Conservation (phyloP, 805 yeast genomes). For the Yarrowia sp. region DNA sequence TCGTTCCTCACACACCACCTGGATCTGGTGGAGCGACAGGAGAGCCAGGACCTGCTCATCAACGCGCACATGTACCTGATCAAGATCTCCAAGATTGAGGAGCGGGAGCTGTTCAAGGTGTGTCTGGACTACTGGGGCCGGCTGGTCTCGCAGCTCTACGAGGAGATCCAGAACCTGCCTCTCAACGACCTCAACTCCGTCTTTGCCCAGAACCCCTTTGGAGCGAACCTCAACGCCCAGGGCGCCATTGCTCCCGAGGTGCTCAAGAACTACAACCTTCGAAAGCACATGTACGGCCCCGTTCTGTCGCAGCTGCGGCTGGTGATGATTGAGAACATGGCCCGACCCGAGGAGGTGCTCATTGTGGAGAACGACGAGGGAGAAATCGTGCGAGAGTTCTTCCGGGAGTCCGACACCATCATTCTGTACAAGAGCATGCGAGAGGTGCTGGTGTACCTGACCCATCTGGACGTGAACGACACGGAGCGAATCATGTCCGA, state of each 20-base stretch:
- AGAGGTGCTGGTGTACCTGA: constrained; percentile 91
- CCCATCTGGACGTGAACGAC: constrained; percentile 93
- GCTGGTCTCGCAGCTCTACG: constrained; percentile 80
- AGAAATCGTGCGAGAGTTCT: constrained; percentile 96
- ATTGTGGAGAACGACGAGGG: constrained; percentile 99
- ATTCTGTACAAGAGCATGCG: constrained; percentile 94
- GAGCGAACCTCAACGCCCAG: constrained; percentile 52
- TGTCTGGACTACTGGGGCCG: constrained; percentile 94
- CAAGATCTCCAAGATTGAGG: constrained; percentile 87
- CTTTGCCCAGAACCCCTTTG: constrained; percentile 66
- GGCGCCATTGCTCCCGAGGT: constrained; percentile 82
- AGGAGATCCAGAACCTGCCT: constrained; percentile 85
- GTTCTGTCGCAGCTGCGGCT: constrained; percentile 82
- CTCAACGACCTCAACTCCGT: constrained; percentile 58
- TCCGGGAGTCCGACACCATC: constrained; percentile 95
- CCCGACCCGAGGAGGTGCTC: constrained; percentile 96
- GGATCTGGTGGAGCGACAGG: constrained; percentile 56
- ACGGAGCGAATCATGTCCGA: constrained; percentile 93
- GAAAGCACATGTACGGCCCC: constrained; percentile 83
- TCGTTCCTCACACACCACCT: constrained; percentile 86
- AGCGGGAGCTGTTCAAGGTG: constrained; percentile 93
- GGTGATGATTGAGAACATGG: constrained; percentile 98
- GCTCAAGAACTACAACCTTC: constrained; percentile 77
- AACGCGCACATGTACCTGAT: constrained; percentile 82
- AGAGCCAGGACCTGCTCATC: constrained; percentile 64